Evolutionary conservation across 2,329 filamentous ascomycete species (phyloP).

Genomic region (Alternaria hordeiaustralica): DNA sequence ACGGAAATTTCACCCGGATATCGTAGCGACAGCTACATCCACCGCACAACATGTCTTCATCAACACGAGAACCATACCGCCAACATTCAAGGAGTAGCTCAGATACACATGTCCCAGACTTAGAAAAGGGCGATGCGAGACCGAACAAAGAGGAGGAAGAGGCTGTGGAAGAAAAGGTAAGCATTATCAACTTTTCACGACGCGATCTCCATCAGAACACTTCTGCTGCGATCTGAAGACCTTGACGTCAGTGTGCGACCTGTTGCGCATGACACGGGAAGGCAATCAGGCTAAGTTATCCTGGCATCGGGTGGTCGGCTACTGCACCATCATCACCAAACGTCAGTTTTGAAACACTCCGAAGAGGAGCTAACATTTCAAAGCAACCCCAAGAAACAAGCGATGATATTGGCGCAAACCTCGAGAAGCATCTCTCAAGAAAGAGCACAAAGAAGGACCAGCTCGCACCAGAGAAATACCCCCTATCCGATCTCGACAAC

Average conservation of each 20-base stretch:
- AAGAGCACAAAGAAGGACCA: slow-evolving; percentile 39
- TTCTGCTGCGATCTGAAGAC: background rate
- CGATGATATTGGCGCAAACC: slow-evolving; percentile 30
- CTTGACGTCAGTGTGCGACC: background rate
- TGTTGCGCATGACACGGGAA: background rate
- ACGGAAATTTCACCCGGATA: background rate
- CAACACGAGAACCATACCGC: slow-evolving; percentile 19
- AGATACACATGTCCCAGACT: slow-evolving; percentile 21
- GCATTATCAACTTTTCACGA: background rate
- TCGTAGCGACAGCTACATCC: background rate
- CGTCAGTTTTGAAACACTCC: background rate
- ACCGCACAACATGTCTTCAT: slow-evolving; percentile 21
- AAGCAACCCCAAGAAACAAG: slow-evolving; percentile 17
- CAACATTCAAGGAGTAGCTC: slow-evolving; percentile 32
- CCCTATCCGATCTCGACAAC: slow-evolving; percentile 42
- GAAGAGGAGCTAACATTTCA: background rate
- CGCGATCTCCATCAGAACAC: background rate
- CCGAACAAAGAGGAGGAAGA: slow-evolving; percentile 16
- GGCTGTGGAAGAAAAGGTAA: slow-evolving; percentile 8
- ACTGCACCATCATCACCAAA: background rate
- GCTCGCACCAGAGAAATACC: slow-evolving; percentile 37
- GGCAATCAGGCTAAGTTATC: background rate
- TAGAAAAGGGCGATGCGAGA: slow-evolving; percentile 23
- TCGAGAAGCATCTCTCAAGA: slow-evolving; percentile 41
- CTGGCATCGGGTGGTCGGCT: background rate